Evolutionary conservation across 2,329 filamentous ascomycete species (phyloP).

Genomic region (Cladosporium sp.): DNA sequence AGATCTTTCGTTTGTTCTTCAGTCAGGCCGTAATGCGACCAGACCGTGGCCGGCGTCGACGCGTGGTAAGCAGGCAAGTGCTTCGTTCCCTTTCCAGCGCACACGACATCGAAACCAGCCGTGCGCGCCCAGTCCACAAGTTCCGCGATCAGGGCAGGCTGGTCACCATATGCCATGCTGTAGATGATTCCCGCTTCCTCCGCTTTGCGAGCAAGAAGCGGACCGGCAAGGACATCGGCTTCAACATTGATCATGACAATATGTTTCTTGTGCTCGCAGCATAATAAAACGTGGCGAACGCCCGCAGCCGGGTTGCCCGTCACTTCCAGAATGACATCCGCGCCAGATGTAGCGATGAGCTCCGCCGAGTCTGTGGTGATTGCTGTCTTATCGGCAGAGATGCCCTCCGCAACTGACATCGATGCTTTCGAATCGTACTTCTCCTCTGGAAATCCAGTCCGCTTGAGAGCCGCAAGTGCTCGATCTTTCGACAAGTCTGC

Average conservation of each 20-base stretch:
- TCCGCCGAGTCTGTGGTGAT: conserved; percentile 42
- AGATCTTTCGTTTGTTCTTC: conserved; percentile 43
- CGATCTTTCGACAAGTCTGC: conserved; percentile 42
- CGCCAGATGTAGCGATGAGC: conserved; percentile 40
- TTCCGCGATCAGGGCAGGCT: conserved; percentile 43
- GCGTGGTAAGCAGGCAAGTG: conserved; percentile 44
- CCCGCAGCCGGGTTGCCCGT: conserved; percentile 43
- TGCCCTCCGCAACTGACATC: conserved; percentile 36
- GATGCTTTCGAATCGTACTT: conserved; percentile 35
- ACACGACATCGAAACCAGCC: conserved; percentile 43
- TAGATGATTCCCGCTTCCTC: conserved; percentile 45
- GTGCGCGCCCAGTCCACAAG: conserved; percentile 43
- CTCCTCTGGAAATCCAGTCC: conserved; percentile 39
- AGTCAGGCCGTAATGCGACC: conserved; percentile 46
- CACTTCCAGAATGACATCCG: conserved; percentile 44
- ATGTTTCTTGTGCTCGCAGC: conserved; percentile 47
- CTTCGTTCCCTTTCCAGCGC: conserved; percentile 45
- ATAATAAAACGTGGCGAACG: conserved; percentile 41
- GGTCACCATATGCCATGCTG: conserved; percentile 46
- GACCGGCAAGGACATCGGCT: conserved; percentile 43
- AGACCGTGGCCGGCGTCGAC: conserved; percentile 45
- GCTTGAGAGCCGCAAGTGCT: conserved; percentile 38
- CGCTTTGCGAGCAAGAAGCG: conserved; percentile 39
- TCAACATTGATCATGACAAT: conserved; percentile 49
- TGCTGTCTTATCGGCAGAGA: conserved; percentile 38